Percentiles rank a stretch among this genome's conserved stretches.
Conservation (phyloP, 169 alveolate genomes). For the Cryptosporidium canis region DNA sequence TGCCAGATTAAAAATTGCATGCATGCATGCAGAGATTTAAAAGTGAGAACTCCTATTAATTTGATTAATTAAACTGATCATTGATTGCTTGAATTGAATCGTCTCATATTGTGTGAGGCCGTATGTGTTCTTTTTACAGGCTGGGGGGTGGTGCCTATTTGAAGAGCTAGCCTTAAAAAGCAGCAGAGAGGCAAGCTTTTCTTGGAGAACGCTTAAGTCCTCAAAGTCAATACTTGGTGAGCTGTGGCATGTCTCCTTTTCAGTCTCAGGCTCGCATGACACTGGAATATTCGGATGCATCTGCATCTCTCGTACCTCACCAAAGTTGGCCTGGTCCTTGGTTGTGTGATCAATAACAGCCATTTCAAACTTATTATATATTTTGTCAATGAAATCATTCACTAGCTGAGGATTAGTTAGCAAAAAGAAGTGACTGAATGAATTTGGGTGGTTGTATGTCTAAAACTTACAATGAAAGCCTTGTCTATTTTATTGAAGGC, state of each 20-base stretch:
- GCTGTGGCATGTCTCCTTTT: background rate
- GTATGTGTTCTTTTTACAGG: background rate
- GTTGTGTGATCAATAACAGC: background rate
- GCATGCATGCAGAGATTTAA: background rate
- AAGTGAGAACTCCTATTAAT: background rate
- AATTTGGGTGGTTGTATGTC: background rate
- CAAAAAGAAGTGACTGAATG: background rate
- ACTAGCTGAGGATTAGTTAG: background rate
- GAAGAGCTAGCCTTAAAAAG: background rate
- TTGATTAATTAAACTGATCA: background rate
- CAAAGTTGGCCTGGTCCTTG: background rate
- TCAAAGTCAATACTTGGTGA: background rate
- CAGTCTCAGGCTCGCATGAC: background rate
- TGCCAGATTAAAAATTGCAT: background rate
- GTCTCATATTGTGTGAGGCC: conserved; percentile 23
- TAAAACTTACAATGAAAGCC: conserved; percentile 36
- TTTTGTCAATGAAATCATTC: conserved; percentile 15
- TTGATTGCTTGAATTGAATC: conserved; percentile 38
- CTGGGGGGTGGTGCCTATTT: background rate
- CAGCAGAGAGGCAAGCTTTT: background rate
- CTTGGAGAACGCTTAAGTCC: background rate
- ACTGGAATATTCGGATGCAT: background rate
- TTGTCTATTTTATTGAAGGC: conserved; percentile 21
- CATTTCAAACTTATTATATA: background rate
- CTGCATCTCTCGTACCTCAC: background rate